Evolutionary conservation across 2,329 filamentous ascomycete species (phyloP).

Genomic region (Nigrospora osmanthi): DNA sequence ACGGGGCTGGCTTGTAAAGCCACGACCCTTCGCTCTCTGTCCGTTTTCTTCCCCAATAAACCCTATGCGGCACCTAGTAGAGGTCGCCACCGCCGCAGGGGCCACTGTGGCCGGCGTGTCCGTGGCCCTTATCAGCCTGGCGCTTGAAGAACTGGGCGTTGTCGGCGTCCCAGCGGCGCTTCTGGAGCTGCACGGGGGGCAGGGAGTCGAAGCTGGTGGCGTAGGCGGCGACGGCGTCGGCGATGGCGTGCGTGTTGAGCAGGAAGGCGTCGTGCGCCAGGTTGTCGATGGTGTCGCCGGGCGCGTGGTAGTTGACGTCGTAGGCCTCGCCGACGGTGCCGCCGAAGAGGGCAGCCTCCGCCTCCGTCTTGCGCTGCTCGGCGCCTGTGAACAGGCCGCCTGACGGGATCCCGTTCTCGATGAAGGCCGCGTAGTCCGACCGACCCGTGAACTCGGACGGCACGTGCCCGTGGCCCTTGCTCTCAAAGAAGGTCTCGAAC

Average conservation of each 20-base stretch:
- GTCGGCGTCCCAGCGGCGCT: slow-evolving; percentile 3
- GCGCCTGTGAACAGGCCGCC: slow-evolving; percentile 54
- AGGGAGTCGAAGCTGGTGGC: slow-evolving; percentile 2
- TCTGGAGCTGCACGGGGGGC: background rate
- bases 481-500: slow-evolving; percentile 48
- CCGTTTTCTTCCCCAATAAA: too few species aligned
- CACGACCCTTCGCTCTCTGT: too few species aligned
- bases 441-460: slow-evolving; percentile 49
- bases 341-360: slow-evolving; percentile 46
- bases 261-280: slow-evolving; percentile 20
- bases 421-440: slow-evolving; percentile 52
- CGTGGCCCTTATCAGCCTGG: too few species aligned
- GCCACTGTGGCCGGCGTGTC: too few species aligned
- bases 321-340: slow-evolving; percentile 35
- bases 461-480: slow-evolving; percentile 34
- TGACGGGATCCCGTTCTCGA: slow-evolving; percentile 45
- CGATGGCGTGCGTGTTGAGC: slow-evolving; percentile 16
- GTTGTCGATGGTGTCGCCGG: slow-evolving; percentile 24
- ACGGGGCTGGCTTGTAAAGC: too few species aligned
- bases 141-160: background rate
- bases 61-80: too few species aligned
- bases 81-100: too few species aligned
- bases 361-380: slow-evolving; percentile 47
- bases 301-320: slow-evolving; percentile 22
- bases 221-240: slow-evolving; percentile 6